Conservation (phyloP, 371 early-diverging fungal genomes). For the Mucor saturninus region DNA sequence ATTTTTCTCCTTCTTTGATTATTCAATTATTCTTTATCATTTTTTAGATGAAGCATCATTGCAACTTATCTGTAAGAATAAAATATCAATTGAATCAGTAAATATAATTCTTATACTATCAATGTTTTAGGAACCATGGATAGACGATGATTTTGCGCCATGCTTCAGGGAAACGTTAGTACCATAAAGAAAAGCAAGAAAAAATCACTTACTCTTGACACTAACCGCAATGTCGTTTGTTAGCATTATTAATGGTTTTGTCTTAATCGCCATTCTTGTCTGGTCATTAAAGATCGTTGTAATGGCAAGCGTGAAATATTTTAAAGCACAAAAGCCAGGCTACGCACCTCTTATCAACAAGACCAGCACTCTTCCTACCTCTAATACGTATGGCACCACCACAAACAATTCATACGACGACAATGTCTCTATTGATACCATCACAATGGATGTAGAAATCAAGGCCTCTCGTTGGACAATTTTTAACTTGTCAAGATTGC, state of each 20-base stretch:
- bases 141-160: constrained; percentile 23
- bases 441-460: constrained; percentile 11
- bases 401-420: constrained; percentile 3
- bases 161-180: constrained; percentile 28
- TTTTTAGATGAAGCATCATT: not conserved
- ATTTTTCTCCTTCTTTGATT: constrained; percentile 3
- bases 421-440: constrained; percentile 9
- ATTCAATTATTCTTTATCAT: not conserved
- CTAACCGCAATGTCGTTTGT: not conserved
- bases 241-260: constrained; percentile 3
- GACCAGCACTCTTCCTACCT: not conserved
- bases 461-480: constrained; percentile 12
- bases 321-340: not conserved
- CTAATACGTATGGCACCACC: constrained; percentile 6
- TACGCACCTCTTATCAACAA: constrained; percentile 17
- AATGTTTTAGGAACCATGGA: constrained; percentile 19
- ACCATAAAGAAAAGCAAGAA: not conserved
- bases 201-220: not conserved
- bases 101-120: not conserved
- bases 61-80: constrained; percentile 14
- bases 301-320: constrained; percentile 8
- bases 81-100: not conserved
- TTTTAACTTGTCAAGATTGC: constrained; percentile 12
- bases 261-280: not conserved
- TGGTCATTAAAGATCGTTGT: not conserved